Evolutionary conservation across 202 grass and related monocot species (phyloP).

Genomic region (Zizania palustris): DNA sequence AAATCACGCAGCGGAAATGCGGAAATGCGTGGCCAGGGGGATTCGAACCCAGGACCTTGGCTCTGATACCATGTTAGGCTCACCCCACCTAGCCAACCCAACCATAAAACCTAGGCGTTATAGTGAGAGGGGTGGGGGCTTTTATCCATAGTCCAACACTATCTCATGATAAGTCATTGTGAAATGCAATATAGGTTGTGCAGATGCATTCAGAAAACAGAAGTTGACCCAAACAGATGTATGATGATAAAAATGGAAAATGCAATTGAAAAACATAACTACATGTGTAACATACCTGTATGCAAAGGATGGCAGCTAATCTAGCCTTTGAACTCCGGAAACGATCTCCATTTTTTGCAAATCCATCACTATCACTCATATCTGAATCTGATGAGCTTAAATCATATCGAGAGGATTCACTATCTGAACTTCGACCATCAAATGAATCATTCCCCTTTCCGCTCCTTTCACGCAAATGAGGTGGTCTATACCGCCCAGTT

Average conservation of each 20-base stretch:
- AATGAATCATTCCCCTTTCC: conserved; percentile 39
- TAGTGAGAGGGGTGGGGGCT: too few species aligned
- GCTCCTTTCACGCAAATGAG: conserved; percentile 74
- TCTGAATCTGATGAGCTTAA: conserved; percentile 92
- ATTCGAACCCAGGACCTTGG: too few species aligned
- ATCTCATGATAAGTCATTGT: conserved; percentile 23
- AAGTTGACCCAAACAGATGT: conserved; percentile 21
- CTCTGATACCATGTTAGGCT: too few species aligned
- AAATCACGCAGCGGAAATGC: too few species aligned
- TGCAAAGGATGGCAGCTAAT: conserved; percentile 76
- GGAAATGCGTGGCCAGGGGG: too few species aligned
- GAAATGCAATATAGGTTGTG: conserved; percentile 2
- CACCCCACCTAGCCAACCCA: too few species aligned
- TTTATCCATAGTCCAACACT: too few species aligned
- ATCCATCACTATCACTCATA: conserved; percentile 84
- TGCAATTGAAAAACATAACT: conserved; percentile 4
- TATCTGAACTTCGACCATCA: conserved; percentile 65
- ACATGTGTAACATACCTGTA: conserved; percentile 61
- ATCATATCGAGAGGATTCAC: conserved; percentile 73
- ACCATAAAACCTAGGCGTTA: too few species aligned
- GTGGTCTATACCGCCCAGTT: conserved; percentile 71
- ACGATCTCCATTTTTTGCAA: conserved; percentile 64
- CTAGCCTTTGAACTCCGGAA: conserved; percentile 91
- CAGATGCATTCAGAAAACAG: conserved; percentile 17
- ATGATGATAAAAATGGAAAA: conserved; percentile 32